Base-by-base conservation (phyloP, 768 basidiomycete genomes). In the Auricularia auricula-judae region DNA sequence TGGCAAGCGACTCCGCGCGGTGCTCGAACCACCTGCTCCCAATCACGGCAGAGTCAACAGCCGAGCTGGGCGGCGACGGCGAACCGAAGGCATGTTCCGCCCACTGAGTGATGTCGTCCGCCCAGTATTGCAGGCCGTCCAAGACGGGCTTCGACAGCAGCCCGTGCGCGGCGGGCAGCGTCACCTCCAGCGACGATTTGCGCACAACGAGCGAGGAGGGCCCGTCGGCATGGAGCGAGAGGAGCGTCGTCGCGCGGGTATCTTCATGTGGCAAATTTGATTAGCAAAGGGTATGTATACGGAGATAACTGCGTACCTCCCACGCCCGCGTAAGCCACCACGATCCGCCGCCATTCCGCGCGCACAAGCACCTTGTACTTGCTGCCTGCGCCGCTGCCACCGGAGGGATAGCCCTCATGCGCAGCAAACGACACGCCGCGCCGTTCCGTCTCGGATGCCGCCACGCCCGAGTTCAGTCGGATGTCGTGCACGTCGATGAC, bases 101-200 rank as follows among this genome's bases (percentile, higher is more conserved):
- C 62, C 88, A 80, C 69, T 89, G 91, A n/a, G 86, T 76, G 34
- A 86, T 72, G 71, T 98, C 94, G 71, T 99, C 97, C 5, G 86
- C 87, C 80, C 89, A 91, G 70, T 87, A 88, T 73, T 98, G 93
- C 18, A 98, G 72, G 12, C 84, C 83, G 71, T 98, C 92, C 7
- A 94, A 74, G 1, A 78, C 66, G 4, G 75, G 70, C 72, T 98
- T 96, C 10, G 83, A 79, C 60, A 93, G 68, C 47, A 68, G 67
- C 36, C 74, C 67, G 47, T 72, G 71, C n/a, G 89, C 73, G 3
- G 86, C 85, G 14, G 93, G 91, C 14, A 95, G 72, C 51, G 77
- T 71, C 10, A 77, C 65, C 4, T 69, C 69, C 44, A 73, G 62
- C 61, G 69, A 70, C 23, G 74, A 61, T 3, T 44, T 42, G 3